These are phyloP conservation scores for Teratosphaeria zuluensis DNA, from an alignment of 2,329 filamentous ascomycete genomes.

Conservation along the genomic window DNA sequence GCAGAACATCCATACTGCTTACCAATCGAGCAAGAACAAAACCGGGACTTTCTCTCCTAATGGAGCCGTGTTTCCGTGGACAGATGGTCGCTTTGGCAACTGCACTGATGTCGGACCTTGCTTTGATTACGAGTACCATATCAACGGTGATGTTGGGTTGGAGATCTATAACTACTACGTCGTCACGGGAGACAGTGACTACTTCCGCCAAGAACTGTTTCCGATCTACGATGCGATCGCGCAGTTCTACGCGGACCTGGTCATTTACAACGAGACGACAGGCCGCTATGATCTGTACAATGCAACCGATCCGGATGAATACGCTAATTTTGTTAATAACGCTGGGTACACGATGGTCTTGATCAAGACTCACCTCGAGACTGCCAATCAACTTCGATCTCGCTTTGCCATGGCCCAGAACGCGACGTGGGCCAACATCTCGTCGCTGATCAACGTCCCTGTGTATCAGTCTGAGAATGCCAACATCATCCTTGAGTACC, in stretches of 20 bases:
- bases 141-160: conserved; percentile 60
- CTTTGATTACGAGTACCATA: conserved; percentile 63
- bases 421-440: conserved; percentile 48
- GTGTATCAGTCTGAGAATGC: conserved; percentile 38
- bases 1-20: conserved; percentile 48
- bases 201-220: conserved; percentile 47
- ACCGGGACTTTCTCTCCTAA: conserved; percentile 46
- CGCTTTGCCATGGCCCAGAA: conserved; percentile 48
- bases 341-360: conserved; percentile 60
- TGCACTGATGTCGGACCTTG: conserved; percentile 54
- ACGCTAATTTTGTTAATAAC: conserved; percentile 56
- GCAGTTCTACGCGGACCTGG: conserved; percentile 49
- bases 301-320: conserved; percentile 65
- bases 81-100: conserved; percentile 56
- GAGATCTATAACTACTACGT: conserved; percentile 52
- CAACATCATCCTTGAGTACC: conserved; percentile 55
- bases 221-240: conserved; percentile 57
- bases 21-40: conserved; percentile 49
- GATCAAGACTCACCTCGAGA: conserved; percentile 46
- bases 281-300: conserved; percentile 46
- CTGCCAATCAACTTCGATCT: conserved; percentile 48
- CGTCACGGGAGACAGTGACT: conserved; percentile 48
- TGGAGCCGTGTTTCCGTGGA: conserved; percentile 59
- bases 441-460: conserved; percentile 47
- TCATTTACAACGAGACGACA: conserved; percentile 49